Conservation (phyloP, 768 basidiomycete genomes). For the Boletus reticulatus region DNA sequence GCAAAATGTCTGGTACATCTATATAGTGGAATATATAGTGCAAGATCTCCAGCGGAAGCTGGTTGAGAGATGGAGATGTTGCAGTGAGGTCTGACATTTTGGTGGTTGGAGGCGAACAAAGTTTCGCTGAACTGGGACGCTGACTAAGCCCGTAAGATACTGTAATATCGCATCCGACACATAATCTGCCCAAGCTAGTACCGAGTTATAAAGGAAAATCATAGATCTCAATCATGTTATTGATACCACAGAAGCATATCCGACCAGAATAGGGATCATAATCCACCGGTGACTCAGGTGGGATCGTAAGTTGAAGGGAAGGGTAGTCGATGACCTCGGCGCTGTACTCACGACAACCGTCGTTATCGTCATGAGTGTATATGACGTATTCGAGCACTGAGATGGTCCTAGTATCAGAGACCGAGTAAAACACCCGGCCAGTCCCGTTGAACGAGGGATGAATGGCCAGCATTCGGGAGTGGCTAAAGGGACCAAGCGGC, state of each 20-base stretch:
- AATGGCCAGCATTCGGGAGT: background rate
- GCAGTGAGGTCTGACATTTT: background rate
- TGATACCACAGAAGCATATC: constrained; percentile 6
- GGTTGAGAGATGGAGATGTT: constrained; percentile 1
- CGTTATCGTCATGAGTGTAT: background rate
- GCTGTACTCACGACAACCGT: background rate
- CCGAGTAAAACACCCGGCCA: constrained; percentile 10
- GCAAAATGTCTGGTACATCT: constrained; percentile 14
- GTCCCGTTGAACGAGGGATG: constrained; percentile 15
- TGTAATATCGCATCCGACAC: no score
- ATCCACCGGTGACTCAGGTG: constrained; percentile 1
- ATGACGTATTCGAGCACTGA: constrained; percentile 16
- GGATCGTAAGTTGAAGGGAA: background rate
- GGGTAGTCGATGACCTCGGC: constrained; percentile 2
- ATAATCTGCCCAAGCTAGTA: no score
- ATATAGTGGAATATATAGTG: constrained; percentile 9
- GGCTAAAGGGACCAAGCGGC: background rate
- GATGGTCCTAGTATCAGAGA: background rate
- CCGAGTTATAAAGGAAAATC: constrained; percentile 8
- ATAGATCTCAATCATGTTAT: constrained; percentile 9
- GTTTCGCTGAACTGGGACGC: no score
- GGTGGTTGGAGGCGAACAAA: no score
- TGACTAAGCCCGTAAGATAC: no score
- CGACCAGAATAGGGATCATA: constrained; percentile 23
- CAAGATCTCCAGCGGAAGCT: constrained; percentile 14